Conservation (phyloP, 176 grass and related monocot genomes). For the Hordeum marinum region DNA sequence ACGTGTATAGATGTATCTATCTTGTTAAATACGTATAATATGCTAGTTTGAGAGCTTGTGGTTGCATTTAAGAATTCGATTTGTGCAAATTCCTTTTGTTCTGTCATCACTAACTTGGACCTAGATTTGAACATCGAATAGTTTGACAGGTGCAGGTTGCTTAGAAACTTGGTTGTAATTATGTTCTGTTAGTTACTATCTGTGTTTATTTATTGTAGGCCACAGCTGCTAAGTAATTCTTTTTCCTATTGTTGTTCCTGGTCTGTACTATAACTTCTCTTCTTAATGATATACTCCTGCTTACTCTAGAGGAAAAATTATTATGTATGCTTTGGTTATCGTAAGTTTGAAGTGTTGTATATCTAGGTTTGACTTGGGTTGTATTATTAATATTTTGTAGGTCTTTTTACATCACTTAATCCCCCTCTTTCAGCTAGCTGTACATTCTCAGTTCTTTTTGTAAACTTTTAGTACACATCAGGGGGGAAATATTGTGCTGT, state of each 20-base stretch:
- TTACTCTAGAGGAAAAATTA: not conserved
- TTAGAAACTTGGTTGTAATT: not conserved
- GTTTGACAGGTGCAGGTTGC: not conserved
- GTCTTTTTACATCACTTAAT: not conserved
- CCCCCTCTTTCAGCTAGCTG: not conserved
- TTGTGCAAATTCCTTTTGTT: not conserved
- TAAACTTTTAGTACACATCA: not conserved
- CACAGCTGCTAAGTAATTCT: not conserved
- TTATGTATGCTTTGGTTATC: not conserved
- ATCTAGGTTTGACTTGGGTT: not conserved
- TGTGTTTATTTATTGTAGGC: not conserved
- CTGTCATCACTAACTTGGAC: not conserved
- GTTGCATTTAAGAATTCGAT: not conserved
- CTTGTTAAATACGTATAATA: slow-evolving; percentile 4
- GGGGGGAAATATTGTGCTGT: not conserved
- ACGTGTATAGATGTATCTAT: not conserved
- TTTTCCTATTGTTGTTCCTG: not conserved
- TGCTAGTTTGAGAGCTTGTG: not conserved
- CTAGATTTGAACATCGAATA: not conserved
- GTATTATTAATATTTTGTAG: not conserved
- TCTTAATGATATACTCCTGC: not conserved
- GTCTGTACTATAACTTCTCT: not conserved
- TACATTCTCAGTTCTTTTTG: not conserved
- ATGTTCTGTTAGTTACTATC: not conserved
- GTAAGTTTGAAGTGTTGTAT: not conserved